phyloP scores from a whole-genome alignment of 352 stramenopile species.

The Globisporangium ultimum region DNA sequence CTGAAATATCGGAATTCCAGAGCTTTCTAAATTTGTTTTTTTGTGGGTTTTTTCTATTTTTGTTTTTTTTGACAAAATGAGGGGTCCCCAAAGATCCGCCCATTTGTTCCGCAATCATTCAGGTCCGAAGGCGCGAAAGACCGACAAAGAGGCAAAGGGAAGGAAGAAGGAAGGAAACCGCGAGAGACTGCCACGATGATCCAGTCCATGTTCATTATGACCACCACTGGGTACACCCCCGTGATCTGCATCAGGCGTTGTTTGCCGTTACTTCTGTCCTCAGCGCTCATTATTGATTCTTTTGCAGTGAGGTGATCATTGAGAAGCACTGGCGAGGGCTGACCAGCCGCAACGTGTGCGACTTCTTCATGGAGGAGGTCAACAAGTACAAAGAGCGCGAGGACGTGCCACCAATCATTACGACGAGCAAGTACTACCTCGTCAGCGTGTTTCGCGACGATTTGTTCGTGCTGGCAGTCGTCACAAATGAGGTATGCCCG shows the following conservation, averaged over 20 bases:
- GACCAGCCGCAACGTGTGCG: conserved; percentile 94
- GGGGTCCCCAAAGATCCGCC: not conserved
- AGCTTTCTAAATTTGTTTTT: not conserved
- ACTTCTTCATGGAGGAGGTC: conserved; percentile 98
- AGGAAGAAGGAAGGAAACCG: not conserved
- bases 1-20: too few relatives aligned
- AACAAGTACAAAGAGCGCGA: conserved; percentile 90
- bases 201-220: conserved; percentile 97
- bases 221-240: conserved; percentile 77
- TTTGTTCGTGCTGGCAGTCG: conserved; percentile 94
- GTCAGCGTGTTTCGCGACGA: conserved; percentile 93
- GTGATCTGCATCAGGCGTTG: not conserved
- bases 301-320: conserved; percentile 95
- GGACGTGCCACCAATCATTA: conserved; percentile 88
- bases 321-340: conserved; percentile 98
- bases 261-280: not conserved
- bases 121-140: not conserved
- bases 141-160: not conserved
- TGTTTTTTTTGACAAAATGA: not conserved
- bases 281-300: not conserved
- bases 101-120: not conserved
- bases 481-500: conserved; percentile 88
- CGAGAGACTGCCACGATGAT: conserved; percentile 74
- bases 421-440: conserved; percentile 87
- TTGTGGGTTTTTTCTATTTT: conserved; percentile 7